Conservation (phyloP, 2,329 filamentous ascomycete species). For the Diplodia seriata region DNA sequence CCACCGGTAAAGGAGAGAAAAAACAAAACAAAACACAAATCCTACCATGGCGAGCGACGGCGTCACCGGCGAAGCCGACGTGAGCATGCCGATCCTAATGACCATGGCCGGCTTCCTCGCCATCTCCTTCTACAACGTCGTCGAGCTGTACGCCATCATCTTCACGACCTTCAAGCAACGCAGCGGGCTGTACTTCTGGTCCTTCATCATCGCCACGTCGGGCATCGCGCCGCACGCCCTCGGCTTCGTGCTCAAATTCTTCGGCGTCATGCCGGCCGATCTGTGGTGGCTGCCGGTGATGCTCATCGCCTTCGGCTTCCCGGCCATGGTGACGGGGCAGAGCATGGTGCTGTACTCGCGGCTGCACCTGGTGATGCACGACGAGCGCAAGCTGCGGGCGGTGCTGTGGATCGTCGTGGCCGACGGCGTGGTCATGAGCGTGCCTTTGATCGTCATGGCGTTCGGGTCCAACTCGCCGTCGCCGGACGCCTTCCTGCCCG, state of each 20-base stretch:
- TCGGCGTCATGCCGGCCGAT: conserved; percentile 43
- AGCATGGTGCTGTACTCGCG: conserved; percentile 68
- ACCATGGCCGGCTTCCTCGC: conserved; percentile 44
- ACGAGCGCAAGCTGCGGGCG: conserved; percentile 56
- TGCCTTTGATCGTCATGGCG: conserved; percentile 62
- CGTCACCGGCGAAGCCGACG: conserved; percentile 10
- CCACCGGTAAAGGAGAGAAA: no score
- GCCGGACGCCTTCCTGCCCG: conserved; percentile 42
- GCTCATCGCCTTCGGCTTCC: conserved; percentile 61
- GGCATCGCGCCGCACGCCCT: conserved; percentile 56
- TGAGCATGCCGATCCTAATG: conserved; percentile 34
- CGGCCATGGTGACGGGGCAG: conserved; percentile 67
- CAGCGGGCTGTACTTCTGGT: conserved; percentile 59
- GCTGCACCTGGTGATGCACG: conserved; percentile 64
- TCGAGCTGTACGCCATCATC: conserved; percentile 53
- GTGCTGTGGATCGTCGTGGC: conserved; percentile 65
- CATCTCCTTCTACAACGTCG: conserved; percentile 49
- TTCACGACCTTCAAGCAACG: conserved; percentile 58
- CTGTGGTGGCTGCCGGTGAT: conserved; percentile 44
- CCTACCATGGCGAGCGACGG: conserved; percentile 13
- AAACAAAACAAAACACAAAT: no score
- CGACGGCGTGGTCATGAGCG: conserved; percentile 61
- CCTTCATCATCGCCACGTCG: conserved; percentile 51
- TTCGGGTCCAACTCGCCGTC: conserved; percentile 58
- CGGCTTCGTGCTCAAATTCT: conserved; percentile 56